Percentiles rank a stretch among this genome's conserved stretches.
phyloP scores from a whole-genome alignment of 2,329 filamentous ascomycete genomes.

The Ilyonectria destructans region DNA sequence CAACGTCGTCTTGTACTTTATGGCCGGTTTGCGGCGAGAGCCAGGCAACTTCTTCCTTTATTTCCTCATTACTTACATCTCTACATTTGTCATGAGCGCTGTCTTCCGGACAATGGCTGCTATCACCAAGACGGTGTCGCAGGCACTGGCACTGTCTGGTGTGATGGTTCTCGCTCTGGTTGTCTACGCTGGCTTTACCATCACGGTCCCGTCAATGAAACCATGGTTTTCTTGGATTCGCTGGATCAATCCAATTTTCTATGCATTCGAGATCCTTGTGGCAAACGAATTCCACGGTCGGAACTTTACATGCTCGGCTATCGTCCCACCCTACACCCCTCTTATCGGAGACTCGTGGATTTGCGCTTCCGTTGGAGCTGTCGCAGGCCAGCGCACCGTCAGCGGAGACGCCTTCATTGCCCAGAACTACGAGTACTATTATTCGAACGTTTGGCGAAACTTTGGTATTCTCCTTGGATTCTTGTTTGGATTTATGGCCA shows the following conservation, averaged over 20 bases:
- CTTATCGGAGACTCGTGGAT: slow-evolving; percentile 65
- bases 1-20: slow-evolving; percentile 73
- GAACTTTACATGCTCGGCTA: slow-evolving; percentile 69
- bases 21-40: slow-evolving; percentile 69
- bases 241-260: slow-evolving; percentile 82
- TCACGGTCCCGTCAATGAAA: slow-evolving; percentile 59
- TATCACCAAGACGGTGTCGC: slow-evolving; percentile 76
- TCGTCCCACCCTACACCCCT: slow-evolving; percentile 64
- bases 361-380: slow-evolving; percentile 69
- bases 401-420: slow-evolving; percentile 75
- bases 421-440: slow-evolving; percentile 70
- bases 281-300: slow-evolving; percentile 80
- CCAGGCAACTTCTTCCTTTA: slow-evolving; percentile 84
- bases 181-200: slow-evolving; percentile 48
- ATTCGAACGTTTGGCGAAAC: slow-evolving; percentile 76
- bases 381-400: slow-evolving; percentile 68
- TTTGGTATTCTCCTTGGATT: slow-evolving; percentile 79
- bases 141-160: slow-evolving; percentile 69
- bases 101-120: slow-evolving; percentile 83
- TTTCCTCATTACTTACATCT: slow-evolving; percentile 78
- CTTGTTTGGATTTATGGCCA: slow-evolving; percentile 73
- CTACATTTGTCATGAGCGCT: slow-evolving; percentile 82
- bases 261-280: slow-evolving; percentile 81
- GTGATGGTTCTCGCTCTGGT: slow-evolving; percentile 71
- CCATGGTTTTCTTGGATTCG: slow-evolving; percentile 85